Evolutionary conservation across 768 basidiomycete genomes (phyloP).

Genomic region (Postia placenta): DNA sequence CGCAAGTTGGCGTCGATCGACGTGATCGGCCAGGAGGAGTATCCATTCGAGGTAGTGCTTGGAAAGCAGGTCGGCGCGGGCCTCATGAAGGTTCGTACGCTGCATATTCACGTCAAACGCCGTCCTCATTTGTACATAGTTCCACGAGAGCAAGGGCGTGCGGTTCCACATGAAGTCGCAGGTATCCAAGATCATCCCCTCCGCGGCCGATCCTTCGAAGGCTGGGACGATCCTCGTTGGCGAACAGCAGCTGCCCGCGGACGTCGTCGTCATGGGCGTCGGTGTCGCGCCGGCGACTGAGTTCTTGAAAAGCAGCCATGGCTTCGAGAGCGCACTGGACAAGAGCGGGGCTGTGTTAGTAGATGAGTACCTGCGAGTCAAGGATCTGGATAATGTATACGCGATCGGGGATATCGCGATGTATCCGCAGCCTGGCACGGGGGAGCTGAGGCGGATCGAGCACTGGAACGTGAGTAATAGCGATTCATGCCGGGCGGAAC

Average conservation of each 20-base stretch:
- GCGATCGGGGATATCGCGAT: constrained; percentile 82
- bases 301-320: constrained; percentile 64
- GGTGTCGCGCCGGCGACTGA: constrained; percentile 81
- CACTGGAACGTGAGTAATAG: constrained; percentile 75
- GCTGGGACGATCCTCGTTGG: constrained; percentile 30
- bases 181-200: constrained; percentile 52
- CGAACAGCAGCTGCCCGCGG: constrained; percentile 58
- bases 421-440: constrained; percentile 56
- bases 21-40: constrained; percentile 77
- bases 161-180: constrained; percentile 76
- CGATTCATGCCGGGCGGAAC: background rate
- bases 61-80: constrained; percentile 77
- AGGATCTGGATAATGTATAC: constrained; percentile 46
- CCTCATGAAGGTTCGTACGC: constrained; percentile 57
- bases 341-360: constrained; percentile 74
- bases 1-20: constrained; percentile 77
- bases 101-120: background rate
- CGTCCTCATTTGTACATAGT: constrained; percentile 32
- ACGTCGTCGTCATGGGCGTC: constrained; percentile 80
- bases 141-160: constrained; percentile 76
- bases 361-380: constrained; percentile 65
- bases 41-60: constrained; percentile 76
- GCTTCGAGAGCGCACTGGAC: constrained; percentile 52
- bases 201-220: constrained; percentile 13
- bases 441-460: constrained; percentile 61